Conservation (phyloP, 768 basidiomycete species). For the Inosperma sp. region DNA sequence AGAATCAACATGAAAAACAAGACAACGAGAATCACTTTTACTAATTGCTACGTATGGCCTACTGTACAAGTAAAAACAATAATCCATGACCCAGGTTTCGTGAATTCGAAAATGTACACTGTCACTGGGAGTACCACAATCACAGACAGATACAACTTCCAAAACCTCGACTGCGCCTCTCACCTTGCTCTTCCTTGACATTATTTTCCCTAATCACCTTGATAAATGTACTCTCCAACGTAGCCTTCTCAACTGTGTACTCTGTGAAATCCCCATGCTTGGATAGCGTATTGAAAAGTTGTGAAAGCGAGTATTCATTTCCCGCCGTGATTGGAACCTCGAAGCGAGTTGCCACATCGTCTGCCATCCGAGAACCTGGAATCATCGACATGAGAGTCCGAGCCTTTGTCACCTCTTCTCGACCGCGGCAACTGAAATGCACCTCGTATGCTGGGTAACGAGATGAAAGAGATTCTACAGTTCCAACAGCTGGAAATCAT, state of each 20-base stretch:
- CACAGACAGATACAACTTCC: too few species aligned
- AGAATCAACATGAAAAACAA: too few species aligned
- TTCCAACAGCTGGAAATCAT: conserved; percentile 53
- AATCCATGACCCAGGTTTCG: too few species aligned
- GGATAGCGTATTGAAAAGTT: conserved; percentile 54
- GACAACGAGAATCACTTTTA: too few species aligned
- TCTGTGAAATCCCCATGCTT: conserved; percentile 52
- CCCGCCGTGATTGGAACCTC: conserved; percentile 54
- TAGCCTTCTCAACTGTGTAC: conserved; percentile 67
- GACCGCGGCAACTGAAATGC: conserved; percentile 63
- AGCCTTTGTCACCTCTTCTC: conserved; percentile 55
- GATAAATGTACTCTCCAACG: conserved; percentile 68
- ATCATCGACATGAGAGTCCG: conserved; percentile 55
- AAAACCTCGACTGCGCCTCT: too few species aligned
- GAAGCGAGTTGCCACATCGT: conserved; percentile 73
- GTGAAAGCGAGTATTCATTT: conserved; percentile 47
- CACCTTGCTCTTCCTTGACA: conserved; percentile 43
- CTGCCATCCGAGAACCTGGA: conserved; percentile 60
- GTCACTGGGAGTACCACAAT: too few species aligned
- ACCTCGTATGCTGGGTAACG: conserved; percentile 75
- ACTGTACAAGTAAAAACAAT: too few species aligned
- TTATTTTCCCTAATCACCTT: conserved; percentile 63
- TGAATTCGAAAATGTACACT: too few species aligned
- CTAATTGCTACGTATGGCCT: too few species aligned
- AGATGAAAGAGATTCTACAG: conserved; percentile 55